phyloP scores from a whole-genome alignment of 1,139 yeast genomes.

The Geotrichum europaeum region DNA sequence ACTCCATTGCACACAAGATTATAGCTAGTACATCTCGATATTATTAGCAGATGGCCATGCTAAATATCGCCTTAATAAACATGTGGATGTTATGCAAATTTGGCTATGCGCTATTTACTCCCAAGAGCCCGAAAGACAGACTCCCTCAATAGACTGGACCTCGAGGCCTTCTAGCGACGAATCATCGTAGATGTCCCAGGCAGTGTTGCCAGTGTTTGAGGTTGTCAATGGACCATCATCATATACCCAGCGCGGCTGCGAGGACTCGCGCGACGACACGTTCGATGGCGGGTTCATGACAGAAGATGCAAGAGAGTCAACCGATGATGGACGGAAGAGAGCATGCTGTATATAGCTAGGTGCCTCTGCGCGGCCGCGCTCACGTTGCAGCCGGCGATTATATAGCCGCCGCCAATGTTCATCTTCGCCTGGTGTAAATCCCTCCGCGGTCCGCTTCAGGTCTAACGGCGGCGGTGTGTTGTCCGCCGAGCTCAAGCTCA shows the following conservation, averaged over 20 bases:
- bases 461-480: conserved; percentile 1
- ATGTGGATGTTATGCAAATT: neutral
- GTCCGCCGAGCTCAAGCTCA: neutral
- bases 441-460: neutral
- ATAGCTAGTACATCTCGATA: neutral
- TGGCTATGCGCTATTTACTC: neutral
- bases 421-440: neutral
- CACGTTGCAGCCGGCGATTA: conserved; percentile 3
- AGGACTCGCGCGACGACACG: neutral
- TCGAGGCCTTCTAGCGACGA: conserved; percentile 15
- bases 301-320: neutral
- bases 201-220: neutral
- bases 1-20: too few species aligned
- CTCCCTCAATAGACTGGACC: conserved; percentile 15
- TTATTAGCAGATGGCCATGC: neutral
- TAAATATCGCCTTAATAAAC: neutral
- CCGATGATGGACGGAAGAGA: neutral
- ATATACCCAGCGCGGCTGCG: neutral
- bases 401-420: conserved; percentile 10
- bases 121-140: conserved; percentile 7
- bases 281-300: neutral
- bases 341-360: neutral
- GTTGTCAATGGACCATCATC: neutral
- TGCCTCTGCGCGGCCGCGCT: conserved; percentile 6
- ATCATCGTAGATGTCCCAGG: conserved; percentile 16